A percentile compares a stretch with the other conserved stretches of the same genome.
phyloP scores from a whole-genome alignment of 169 alveolate species.

The Neospora caninum region DNA sequence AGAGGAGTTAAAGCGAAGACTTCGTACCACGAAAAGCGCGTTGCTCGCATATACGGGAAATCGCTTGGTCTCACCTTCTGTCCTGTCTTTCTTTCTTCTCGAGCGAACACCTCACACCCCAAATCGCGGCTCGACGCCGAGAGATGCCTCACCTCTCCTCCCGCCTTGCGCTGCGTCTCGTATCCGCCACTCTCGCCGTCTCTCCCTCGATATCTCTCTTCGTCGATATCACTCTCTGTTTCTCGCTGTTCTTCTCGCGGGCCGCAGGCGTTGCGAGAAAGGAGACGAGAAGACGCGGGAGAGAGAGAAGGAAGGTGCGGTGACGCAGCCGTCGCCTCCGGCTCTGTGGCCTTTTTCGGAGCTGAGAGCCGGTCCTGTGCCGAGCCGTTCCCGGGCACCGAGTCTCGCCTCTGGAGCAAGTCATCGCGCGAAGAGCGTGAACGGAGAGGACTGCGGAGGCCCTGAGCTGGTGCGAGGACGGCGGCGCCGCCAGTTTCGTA shows the following conservation, averaged over 20 bases:
- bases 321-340: not conserved
- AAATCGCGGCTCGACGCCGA: not conserved
- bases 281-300: no score
- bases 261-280: no score
- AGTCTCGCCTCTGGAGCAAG: not conserved
- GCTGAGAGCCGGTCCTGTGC: not conserved
- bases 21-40: conserved; percentile 6
- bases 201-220: not conserved
- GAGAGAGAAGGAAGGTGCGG: no score
- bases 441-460: not conserved
- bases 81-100: not conserved
- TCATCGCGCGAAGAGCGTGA: not conserved
- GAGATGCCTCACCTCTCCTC: no score
- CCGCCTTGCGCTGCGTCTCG: no score
- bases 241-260: not conserved
- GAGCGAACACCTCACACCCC: not conserved
- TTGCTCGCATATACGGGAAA: not conserved
- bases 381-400: not conserved
- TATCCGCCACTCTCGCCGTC: no score
- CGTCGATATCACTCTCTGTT: not conserved
- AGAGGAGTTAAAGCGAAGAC: conserved; percentile 18
- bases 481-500: not conserved
- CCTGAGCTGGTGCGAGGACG: not conserved
- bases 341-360: not conserved
- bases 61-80: not conserved